phyloP scores from a whole-genome alignment of 2,329 filamentous ascomycete species.

The Apiospora sp. region DNA sequence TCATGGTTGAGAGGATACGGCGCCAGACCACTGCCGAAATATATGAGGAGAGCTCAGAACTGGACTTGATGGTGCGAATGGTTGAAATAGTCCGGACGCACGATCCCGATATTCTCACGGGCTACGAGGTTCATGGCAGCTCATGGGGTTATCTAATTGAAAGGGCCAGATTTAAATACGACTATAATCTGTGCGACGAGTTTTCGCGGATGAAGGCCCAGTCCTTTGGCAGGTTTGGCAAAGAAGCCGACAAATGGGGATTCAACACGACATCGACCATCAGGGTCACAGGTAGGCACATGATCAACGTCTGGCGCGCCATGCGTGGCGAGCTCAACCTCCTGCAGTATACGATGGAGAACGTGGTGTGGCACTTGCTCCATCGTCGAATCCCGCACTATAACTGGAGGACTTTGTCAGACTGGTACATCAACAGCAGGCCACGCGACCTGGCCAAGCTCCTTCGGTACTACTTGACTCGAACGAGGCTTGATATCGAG shows the following conservation, averaged over 20 bases:
- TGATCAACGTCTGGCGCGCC: slow-evolving; percentile 96
- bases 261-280: slow-evolving; percentile 94
- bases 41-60: slow-evolving; percentile 78
- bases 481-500: slow-evolving; percentile 84
- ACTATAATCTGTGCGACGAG: slow-evolving; percentile 90
- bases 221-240: slow-evolving; percentile 84
- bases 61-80: slow-evolving; percentile 85
- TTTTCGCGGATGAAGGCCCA: slow-evolving; percentile 88
- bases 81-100: slow-evolving; percentile 83
- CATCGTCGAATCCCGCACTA: slow-evolving; percentile 91
- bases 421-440: slow-evolving; percentile 78
- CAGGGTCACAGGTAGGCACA: slow-evolving; percentile 89
- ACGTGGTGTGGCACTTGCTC: slow-evolving; percentile 89
- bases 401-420: slow-evolving; percentile 77
- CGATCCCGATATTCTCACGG: slow-evolving; percentile 93
- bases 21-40: slow-evolving; percentile 71
- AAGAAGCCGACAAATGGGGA: slow-evolving; percentile 88
- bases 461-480: slow-evolving; percentile 77
- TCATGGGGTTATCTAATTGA: slow-evolving; percentile 98
- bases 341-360: slow-evolving; percentile 95
- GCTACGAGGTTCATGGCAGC: slow-evolving; percentile 90
- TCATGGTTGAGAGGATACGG: slow-evolving; percentile 66
- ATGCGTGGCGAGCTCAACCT: slow-evolving; percentile 94
- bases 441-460: slow-evolving; percentile 76
- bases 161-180: slow-evolving; percentile 83